phyloP scores from a whole-genome alignment of 352 stramenopile species.

The Aphanomyces astaci region DNA sequence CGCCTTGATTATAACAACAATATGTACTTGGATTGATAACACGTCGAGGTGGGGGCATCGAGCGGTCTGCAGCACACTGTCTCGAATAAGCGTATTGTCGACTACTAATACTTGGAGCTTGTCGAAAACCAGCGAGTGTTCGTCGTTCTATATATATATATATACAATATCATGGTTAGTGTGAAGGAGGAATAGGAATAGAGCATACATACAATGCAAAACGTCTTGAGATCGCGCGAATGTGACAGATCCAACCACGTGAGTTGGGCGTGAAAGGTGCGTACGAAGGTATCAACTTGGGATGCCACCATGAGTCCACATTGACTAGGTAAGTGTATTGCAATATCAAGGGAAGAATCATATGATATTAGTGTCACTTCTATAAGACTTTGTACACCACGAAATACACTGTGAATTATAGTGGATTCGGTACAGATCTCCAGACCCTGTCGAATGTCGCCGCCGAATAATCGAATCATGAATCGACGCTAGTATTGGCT shows the following conservation, averaged over 20 bases:
- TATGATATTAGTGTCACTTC: too few relatives aligned
- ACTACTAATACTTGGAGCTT: neutral
- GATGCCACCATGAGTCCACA: slow-evolving; percentile 1
- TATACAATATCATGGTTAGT: neutral
- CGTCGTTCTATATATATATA: neutral
- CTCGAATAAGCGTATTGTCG: slow-evolving; percentile 1
- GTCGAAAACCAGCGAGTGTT: neutral
- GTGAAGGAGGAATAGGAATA: neutral
- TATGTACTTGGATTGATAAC: neutral
- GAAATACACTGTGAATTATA: too few relatives aligned
- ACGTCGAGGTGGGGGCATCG: neutral
- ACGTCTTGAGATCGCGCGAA: neutral
- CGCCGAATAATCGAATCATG: too few relatives aligned
- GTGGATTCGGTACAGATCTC: too few relatives aligned
- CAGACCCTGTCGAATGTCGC: too few relatives aligned
- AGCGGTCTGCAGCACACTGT: neutral
- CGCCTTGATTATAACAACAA: neutral
- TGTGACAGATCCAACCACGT: slow-evolving; percentile 6
- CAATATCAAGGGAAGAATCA: too few relatives aligned
- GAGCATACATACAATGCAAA: neutral
- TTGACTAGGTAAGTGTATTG: neutral
- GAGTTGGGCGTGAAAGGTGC: neutral
- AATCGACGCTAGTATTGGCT: too few relatives aligned
- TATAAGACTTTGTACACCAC: too few relatives aligned
- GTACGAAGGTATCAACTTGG: neutral